Evolutionary conservation across 2,329 filamentous ascomycete genomes (phyloP).

Genomic region (Harringtonia aguacate): DNA sequence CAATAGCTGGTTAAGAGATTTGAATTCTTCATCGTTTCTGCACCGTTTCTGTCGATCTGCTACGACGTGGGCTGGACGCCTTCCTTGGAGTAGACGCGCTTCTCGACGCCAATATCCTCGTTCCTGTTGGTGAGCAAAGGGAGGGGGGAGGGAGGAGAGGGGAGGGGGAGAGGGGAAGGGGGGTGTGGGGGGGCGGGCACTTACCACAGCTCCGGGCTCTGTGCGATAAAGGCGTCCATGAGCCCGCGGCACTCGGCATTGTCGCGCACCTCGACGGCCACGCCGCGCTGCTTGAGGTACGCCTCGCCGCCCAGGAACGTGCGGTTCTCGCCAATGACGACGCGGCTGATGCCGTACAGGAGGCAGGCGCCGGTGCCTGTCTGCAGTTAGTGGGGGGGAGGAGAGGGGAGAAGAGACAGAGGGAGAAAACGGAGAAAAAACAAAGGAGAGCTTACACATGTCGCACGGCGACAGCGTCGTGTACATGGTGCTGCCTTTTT

Average conservation of each 20-base stretch:
- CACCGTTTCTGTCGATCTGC: background rate
- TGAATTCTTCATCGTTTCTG: no score
- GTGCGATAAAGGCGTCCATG: constrained; percentile 62
- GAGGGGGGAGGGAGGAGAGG: background rate
- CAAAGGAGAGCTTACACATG: constrained; percentile 47
- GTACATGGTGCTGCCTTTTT: constrained; percentile 76
- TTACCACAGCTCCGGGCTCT: constrained; percentile 63
- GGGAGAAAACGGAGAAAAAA: background rate
- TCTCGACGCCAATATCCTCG: constrained; percentile 45
- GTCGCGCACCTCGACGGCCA: constrained; percentile 64
- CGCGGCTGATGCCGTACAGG: constrained; percentile 61
- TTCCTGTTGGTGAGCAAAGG: constrained; percentile 28
- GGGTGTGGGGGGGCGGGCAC: no score
- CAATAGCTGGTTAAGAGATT: no score
- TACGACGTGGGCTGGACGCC: background rate
- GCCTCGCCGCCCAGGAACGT: constrained; percentile 65
- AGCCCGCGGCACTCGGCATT: constrained; percentile 53
- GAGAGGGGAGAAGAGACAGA: background rate
- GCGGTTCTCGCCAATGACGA: constrained; percentile 69
- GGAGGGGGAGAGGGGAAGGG: background rate
- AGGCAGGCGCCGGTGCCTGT: constrained; percentile 62
- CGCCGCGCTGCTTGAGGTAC: constrained; percentile 54
- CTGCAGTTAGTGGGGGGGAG: no score
- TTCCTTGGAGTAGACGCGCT: constrained; percentile 28
- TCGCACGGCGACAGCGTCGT: constrained; percentile 71